Evolutionary conservation across 2,329 filamentous ascomycete genomes (phyloP).

Genomic region (Paramyrothecium roridum): DNA sequence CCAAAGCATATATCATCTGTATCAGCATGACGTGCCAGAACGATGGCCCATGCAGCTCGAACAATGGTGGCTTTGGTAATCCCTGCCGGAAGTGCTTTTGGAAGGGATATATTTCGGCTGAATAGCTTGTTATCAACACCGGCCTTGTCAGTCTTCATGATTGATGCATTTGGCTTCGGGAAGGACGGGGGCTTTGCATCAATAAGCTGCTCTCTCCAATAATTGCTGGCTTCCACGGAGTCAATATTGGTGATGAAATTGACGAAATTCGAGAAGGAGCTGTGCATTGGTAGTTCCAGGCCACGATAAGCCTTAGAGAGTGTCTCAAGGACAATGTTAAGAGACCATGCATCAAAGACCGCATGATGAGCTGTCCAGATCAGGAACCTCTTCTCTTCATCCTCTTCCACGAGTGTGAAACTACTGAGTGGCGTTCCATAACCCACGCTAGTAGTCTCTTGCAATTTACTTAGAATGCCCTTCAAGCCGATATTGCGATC

Average conservation of each 20-base stretch:
- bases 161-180: conserved; percentile 30
- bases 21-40: conserved; percentile 14
- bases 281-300: conserved; percentile 5
- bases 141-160: conserved; percentile 30
- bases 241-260: conserved; percentile 33
- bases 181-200: conserved; percentile 8
- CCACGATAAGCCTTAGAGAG: conserved; percentile 3
- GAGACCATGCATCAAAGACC: conserved; percentile 46
- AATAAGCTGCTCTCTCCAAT: conserved; percentile 36
- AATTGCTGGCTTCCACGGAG: conserved; percentile 11
- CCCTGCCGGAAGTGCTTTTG: conserved; percentile 1
- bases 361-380: conserved; percentile 32
- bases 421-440: not conserved
- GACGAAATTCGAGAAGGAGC: conserved; percentile 36
- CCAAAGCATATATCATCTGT: conserved; percentile 20
- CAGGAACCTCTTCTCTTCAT: not conserved
- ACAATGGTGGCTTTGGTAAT: conserved; percentile 15
- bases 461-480: not conserved
- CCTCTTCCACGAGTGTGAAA: not conserved
- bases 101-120: not conserved
- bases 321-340: conserved; percentile 31
- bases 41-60: conserved; percentile 20
- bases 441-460: not conserved
- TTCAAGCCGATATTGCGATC: too few relatives aligned
- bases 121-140: not conserved